These are phyloP conservation scores for Parsonsia alboflavescens DNA, from an alignment of 257 asterid genomes.

Conservation along the genomic window DNA sequence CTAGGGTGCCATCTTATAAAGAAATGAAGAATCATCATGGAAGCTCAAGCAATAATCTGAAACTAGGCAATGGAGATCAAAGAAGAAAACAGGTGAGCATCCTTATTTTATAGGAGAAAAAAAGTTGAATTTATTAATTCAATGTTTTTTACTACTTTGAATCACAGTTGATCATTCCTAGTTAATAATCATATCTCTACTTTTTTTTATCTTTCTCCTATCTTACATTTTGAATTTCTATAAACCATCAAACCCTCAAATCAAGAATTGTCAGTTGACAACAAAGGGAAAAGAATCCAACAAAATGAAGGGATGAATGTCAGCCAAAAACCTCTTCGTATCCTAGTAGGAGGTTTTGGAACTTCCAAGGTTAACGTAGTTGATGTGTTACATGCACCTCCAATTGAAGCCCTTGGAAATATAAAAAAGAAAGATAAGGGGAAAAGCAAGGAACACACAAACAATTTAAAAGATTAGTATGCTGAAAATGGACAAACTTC, in stretches of 20 bases:
- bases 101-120: no score
- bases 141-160: no score
- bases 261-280: not conserved
- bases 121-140: no score
- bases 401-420: not conserved
- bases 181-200: no score
- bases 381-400: not conserved
- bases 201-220: no score
- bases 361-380: not conserved
- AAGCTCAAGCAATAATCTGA: not conserved
- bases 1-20: not conserved
- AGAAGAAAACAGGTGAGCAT: not conserved
- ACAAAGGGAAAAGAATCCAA: not conserved
- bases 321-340: slow-evolving; percentile 6
- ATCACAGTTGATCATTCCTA: no score
- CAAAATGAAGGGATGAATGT: slow-evolving; percentile 6
- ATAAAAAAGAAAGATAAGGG: not conserved
- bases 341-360: not conserved
- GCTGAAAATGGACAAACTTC: not conserved
- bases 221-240: not conserved
- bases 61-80: not conserved
- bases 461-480: not conserved
- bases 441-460: not conserved
- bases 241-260: not conserved
- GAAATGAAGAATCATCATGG: not conserved